phyloP scores from a whole-genome alignment of 192 early-diverging fungal genomes.

The Backusella westeae region DNA sequence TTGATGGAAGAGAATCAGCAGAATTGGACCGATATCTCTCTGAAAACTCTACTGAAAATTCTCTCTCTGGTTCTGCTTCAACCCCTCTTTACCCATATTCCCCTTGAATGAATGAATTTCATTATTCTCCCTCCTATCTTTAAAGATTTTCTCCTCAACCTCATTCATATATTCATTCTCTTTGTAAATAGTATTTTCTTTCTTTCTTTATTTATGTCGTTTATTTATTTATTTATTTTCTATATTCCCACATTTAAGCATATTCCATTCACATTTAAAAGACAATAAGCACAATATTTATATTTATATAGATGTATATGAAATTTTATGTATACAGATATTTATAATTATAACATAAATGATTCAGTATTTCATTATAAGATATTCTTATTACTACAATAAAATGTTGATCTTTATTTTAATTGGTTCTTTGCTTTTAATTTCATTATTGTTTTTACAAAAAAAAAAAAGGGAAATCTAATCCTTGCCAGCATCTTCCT shows the following conservation, averaged over 20 bases:
- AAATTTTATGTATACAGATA: not conserved
- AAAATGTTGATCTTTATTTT: not conserved
- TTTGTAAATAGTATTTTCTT: not conserved
- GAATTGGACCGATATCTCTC: slow-evolving; percentile 8
- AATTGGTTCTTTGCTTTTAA: not conserved
- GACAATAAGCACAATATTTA: not conserved
- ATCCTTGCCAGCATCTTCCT: slow-evolving; percentile 66
- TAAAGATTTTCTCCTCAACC: not conserved
- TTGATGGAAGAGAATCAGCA: slow-evolving; percentile 7
- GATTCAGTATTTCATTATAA: not conserved
- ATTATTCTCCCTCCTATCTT: not conserved
- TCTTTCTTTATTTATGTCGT: not conserved
- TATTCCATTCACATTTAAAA: not conserved
- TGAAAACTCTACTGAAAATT: slow-evolving; percentile 1
- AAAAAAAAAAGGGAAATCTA: not conserved
- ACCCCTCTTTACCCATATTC: not conserved
- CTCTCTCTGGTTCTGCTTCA: not conserved
- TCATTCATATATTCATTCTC: not conserved
- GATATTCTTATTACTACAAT: not conserved
- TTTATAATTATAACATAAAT: not conserved
- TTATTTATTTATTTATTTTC: not conserved
- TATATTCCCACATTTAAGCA: not conserved
- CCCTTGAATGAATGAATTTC: not conserved
- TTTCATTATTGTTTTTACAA: slow-evolving; percentile 2
- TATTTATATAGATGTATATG: not conserved